Base-by-base conservation (phyloP, 306 rosid genomes). In the Vigna mungo region DNA sequence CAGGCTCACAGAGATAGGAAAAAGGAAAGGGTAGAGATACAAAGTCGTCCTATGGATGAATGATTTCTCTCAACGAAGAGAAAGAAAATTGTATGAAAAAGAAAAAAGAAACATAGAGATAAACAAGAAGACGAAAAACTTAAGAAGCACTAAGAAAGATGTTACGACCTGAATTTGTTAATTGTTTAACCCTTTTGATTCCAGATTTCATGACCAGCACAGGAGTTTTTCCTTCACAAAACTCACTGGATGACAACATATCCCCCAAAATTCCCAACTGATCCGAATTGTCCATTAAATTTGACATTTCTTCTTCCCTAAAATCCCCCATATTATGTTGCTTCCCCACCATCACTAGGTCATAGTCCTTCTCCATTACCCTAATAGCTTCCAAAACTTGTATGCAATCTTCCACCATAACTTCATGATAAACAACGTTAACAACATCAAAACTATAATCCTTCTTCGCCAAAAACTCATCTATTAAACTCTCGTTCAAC, bases 331-430 rank as follows among this genome's bases (percentile, higher is more conserved):
- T 32, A 6, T 5, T 5, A 37, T 83, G 85, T 36, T 85, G 10
- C 48, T 85, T 69, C 0, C 96, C 96, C 10, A 86, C 89, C 81
- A 85, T 69, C 41, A 82, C 82, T 9, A 88, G 86, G 78, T 87
- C 85, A 59, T 77, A 85, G 2, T 71, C 21, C 0, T 72, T 77
- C 17, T 71, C 71, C 12, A 71, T 25, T 1, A 52, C 23, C 41
- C 80, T 20, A 8, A 86, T 68, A 1, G 69, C 82, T 72, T 65
- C 73, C 61, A 85, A 44, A 9, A 71, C 72, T 12, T 51, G 61
- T 0, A 58, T 81, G 34, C 67, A 78, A 46, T 86, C 89, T 2
- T 74, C 89, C 49, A 78, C 88, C 80, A 17, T n/a, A 6, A 84
- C n/a, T 27, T 85, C 91, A 3, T 34, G 67, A 37, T 67, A 81